Evolutionary conservation across 2,329 filamentous ascomycete genomes (phyloP).

Genomic region (Cladosporium cucumerinum): DNA sequence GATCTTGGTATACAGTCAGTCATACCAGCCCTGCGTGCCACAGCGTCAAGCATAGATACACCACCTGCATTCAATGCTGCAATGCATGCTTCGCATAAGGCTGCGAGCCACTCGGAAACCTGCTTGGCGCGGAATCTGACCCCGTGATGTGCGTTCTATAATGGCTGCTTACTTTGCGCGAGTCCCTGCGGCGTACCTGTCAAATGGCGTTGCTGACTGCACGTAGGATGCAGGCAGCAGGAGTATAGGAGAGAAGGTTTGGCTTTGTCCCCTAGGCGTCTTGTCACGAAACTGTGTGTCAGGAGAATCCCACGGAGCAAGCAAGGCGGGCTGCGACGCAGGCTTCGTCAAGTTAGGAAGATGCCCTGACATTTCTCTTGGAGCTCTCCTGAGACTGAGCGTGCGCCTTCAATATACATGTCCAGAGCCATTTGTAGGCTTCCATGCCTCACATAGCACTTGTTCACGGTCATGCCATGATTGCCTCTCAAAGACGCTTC

Average conservation of each 20-base stretch:
- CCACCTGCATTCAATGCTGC: neutral
- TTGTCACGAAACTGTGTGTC: neutral
- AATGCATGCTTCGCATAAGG: neutral
- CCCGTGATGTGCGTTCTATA: neutral
- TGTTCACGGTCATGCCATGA: neutral
- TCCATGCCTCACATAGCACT: neutral
- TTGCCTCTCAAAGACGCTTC: neutral
- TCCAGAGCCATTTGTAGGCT: neutral
- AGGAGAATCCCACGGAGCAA: neutral
- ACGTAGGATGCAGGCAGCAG: neutral
- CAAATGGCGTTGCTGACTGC: slow-evolving; percentile 6
- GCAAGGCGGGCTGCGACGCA: neutral
- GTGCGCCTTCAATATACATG: neutral
- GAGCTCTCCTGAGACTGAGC: neutral
- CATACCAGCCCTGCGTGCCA: neutral
- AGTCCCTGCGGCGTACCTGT: slow-evolving; percentile 1
- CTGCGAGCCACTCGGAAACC: slow-evolving; percentile 1
- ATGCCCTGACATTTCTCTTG: neutral
- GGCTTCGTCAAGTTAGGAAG: neutral
- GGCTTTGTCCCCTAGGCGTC: neutral
- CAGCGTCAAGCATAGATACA: neutral
- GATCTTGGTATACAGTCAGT: neutral
- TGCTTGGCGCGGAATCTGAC: neutral
- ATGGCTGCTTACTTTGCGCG: neutral
- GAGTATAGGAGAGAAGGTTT: neutral